phyloP scores from a whole-genome alignment of 345 rosid species.

The Noccaea caerulescens region DNA sequence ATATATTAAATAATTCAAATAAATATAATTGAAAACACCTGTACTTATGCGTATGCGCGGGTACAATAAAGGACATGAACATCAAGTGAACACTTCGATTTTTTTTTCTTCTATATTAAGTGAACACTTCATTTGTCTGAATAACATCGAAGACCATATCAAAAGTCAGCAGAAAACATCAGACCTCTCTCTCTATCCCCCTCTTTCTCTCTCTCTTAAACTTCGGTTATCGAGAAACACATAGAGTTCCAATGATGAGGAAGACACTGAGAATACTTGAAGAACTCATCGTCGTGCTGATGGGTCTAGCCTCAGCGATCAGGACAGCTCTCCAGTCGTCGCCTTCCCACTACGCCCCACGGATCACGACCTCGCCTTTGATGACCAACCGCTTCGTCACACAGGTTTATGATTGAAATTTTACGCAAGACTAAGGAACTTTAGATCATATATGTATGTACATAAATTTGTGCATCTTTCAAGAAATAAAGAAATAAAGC shows the following conservation, averaged over 20 bases:
- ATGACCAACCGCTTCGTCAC: conserved; percentile 15
- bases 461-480: not conserved
- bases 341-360: conserved; percentile 4
- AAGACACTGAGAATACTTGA: conserved; percentile 38
- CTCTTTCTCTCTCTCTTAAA: not conserved
- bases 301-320: conserved; percentile 31
- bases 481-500: not conserved
- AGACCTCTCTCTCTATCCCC: not conserved
- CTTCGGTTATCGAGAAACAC: not conserved
- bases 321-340: conserved; percentile 6
- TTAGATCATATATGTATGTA: not conserved
- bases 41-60: too few relatives aligned
- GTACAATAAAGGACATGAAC: too few relatives aligned
- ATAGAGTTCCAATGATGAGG: not conserved
- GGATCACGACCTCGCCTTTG: conserved; percentile 1
- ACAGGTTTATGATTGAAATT: conserved; percentile 19
- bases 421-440: not conserved
- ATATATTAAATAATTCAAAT: too few relatives aligned
- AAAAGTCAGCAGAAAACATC: not conserved
- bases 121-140: not conserved
- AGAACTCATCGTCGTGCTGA: conserved; percentile 37
- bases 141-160: conserved; percentile 12
- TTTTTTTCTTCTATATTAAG: not conserved
- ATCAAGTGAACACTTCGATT: too few relatives aligned
- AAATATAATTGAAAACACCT: too few relatives aligned